Evolutionary conservation across 2,329 filamentous ascomycete genomes (phyloP).

Genomic region (Sarocladium brachiariae): DNA sequence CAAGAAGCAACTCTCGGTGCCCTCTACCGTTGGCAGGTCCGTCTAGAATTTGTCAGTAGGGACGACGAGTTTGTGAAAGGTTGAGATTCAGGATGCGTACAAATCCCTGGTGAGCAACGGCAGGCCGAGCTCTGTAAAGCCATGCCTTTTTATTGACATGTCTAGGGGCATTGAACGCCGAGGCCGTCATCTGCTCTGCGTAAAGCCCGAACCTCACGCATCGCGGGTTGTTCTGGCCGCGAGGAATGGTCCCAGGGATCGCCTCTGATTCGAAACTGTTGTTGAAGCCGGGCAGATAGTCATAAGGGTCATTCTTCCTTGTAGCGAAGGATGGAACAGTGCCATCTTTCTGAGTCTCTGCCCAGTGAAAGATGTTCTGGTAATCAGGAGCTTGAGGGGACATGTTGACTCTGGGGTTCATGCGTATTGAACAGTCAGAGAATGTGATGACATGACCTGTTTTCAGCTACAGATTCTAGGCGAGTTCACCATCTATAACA

Average conservation of each 20-base stretch:
- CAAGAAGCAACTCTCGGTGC: slow-evolving; percentile 19
- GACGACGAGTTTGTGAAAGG: not conserved
- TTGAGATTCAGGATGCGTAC: not conserved
- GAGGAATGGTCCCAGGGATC: slow-evolving; percentile 37
- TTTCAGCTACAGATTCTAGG: too few species aligned
- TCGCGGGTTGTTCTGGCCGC: slow-evolving; percentile 37
- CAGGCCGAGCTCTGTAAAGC: slow-evolving; percentile 22
- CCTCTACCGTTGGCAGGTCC: slow-evolving; percentile 18
- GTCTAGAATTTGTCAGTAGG: not conserved
- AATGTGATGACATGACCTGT: too few species aligned
- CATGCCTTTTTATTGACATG: slow-evolving; percentile 25
- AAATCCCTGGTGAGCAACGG: slow-evolving; percentile 23
- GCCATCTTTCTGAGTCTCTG: slow-evolving; percentile 52
- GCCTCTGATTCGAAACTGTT: slow-evolving; percentile 37
- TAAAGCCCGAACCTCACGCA: slow-evolving; percentile 31
- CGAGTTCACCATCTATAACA: too few species aligned
- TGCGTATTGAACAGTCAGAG: too few species aligned
- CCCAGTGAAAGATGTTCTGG: slow-evolving; percentile 50
- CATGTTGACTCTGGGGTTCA: too few species aligned
- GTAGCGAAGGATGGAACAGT: slow-evolving; percentile 45
- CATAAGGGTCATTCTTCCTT: slow-evolving; percentile 33
- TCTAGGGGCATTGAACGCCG: slow-evolving; percentile 23
- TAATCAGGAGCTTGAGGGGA: slow-evolving; percentile 28
- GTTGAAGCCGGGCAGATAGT: slow-evolving; percentile 50
- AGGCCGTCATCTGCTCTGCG: slow-evolving; percentile 37